Evolutionary conservation across 2,329 filamentous ascomycete genomes (phyloP), one percentile per base, ranked within the genome.

Genomic region (Cladosporium colombiae): DNA sequence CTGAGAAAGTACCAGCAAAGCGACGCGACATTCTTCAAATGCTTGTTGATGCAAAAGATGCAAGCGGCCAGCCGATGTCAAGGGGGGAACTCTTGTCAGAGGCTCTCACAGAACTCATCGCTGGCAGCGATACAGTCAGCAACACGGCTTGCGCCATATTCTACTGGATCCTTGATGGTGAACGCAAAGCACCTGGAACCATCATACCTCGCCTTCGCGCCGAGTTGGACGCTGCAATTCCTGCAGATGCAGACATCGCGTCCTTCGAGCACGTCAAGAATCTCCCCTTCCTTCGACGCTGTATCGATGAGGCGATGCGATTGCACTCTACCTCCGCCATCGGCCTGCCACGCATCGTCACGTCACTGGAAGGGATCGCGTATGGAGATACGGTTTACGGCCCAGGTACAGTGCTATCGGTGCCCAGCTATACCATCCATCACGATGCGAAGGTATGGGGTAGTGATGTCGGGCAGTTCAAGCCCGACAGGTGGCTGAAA

Each of bases 341-440:
- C 1, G 70, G 69, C 1, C 65, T 72, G 1, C 71, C 71, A 16
- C 64, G 71, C 3, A 67, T 72, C 27, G 70, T 72, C n/a, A 71
- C 71, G 14, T 71, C 71, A 1, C 68, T 70, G 3, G 66, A 68
- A 21, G 71, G 75, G 13, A 70, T 77, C 1, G 68, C 70, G 8
- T 69, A 72, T n/a, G 64, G 67, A 18, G 69, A 68, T 10, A 35
- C 64, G 46, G 59, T 70, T 65, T 68, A 76, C 70, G 25, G 6
- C 11, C 16, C 59, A 53, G 78, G 78, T 6, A 74, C 75, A 1
- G 74, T 80, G 2, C 68, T 80, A 5, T 78, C 76, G 44, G 77
- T 79, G 2, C 78, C 78, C 5, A 77, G 77, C 18, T 80, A 78
- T 66, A 76, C 76, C 0, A 76, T 80, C 49, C 78, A 80, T 56